Evolutionary conservation across 2,329 filamentous ascomycete species (phyloP), one percentile per base, ranked within the genome.

Genomic region (Ophiocordyceps camponoti-rufipedis): DNA sequence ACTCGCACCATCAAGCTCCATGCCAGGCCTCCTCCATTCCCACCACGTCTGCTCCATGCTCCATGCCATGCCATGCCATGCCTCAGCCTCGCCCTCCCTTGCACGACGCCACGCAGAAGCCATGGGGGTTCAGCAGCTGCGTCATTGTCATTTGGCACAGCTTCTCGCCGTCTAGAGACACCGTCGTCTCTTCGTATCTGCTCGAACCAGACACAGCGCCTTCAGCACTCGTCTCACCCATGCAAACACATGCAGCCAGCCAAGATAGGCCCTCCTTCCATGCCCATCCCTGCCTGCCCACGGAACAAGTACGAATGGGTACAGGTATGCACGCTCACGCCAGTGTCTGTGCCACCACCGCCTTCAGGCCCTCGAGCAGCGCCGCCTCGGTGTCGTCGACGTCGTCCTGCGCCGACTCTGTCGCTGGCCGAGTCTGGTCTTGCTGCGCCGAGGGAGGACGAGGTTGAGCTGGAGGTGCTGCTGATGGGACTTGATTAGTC

Each of bases 351-450:
- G 60, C 59, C 39, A 62, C 56, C 8, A 55, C 60, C 9, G 58
- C 59, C 44, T 62, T 60, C 1, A 62, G 54, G 5, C 59, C 58
- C 46, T 62, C 57, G 7, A 62, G 46, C 14, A 62, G 50, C 19
- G 59, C 58, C 18, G 55, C 59, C 45, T 62, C 60, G 13, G 58
- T 23, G 19, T 55, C 59, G 35, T 61, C 58, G 45, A 62, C 59
- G 45, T 62, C 50, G 28, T 54, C 49, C 16, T 54, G 49, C 19
- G 49, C 48, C 18, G 48, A 48, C 14, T 45, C 45, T 12, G 55
- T 54, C 35, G 53, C 48, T 23, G 23, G 23, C 23, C 23, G 23
- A 23, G 23, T 23, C 23, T 3, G 23, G 23, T 5, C 23, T 23
- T 23, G 23, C 46, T 45, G 18, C 9, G 19, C 19, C 13, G 19